A percentile compares a stretch with the other conserved stretches of the same genome.
Conservation (phyloP, 176 grass and related monocot genomes). For the Phoenix dactylifera region DNA sequence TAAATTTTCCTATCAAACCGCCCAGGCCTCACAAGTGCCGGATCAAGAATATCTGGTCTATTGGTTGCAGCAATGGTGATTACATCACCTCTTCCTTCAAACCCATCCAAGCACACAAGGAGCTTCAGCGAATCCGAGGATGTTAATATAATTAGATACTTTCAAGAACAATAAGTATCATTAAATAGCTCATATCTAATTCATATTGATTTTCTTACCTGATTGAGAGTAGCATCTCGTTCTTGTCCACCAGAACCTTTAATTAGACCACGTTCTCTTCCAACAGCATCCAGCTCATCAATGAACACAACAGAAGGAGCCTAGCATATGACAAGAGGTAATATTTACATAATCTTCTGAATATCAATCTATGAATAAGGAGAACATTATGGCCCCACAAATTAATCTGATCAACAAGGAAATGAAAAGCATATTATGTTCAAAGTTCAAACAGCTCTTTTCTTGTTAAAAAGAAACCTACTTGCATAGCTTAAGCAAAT, state of each 20-base stretch:
- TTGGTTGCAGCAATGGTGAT: constrained; percentile 32
- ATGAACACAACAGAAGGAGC: constrained; percentile 34
- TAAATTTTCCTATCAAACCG: constrained; percentile 34
- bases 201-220: constrained; percentile 1
- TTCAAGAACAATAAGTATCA: background rate
- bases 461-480: too few relatives aligned
- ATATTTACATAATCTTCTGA: background rate
- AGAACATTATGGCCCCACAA: too few relatives aligned
- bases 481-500: too few relatives aligned
- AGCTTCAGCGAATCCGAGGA: constrained; percentile 14
- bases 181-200: background rate
- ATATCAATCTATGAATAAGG: too few relatives aligned
- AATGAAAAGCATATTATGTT: too few relatives aligned
- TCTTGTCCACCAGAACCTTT: constrained; percentile 33
- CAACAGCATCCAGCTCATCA: constrained; percentile 37
- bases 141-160: constrained; percentile 1
- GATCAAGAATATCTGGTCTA: constrained; percentile 31
- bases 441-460: too few relatives aligned
- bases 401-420: too few relatives aligned
- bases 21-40: constrained; percentile 29
- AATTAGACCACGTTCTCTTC: constrained; percentile 32
- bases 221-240: constrained; percentile 36
- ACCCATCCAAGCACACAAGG: constrained; percentile 28
- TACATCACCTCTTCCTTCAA: constrained; percentile 30
- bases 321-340: constrained; percentile 5